phyloP scores from a whole-genome alignment of 1,284 basidiomycete species.

The Schizopora paradoxa region DNA sequence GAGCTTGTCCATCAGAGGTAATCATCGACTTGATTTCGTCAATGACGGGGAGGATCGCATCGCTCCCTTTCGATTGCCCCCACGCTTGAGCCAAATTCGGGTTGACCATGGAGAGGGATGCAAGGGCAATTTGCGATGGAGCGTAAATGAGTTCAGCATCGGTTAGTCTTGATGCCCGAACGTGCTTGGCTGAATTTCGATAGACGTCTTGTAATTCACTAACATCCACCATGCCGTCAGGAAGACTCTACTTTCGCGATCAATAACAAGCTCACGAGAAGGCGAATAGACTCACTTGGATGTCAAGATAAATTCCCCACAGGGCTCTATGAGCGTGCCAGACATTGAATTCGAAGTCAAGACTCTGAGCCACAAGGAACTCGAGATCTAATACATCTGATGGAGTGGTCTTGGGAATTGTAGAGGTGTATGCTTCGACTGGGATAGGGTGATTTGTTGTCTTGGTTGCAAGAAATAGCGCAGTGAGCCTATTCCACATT shows the following conservation, averaged over 20 bases:
- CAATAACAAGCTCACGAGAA: slow-evolving; percentile 16
- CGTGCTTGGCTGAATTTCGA: slow-evolving; percentile 53
- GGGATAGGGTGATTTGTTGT: slow-evolving; percentile 92
- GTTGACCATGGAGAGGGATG: slow-evolving; percentile 66
- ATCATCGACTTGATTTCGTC: slow-evolving; percentile 57
- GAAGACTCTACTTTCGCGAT: slow-evolving; percentile 39
- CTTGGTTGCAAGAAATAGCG: slow-evolving; percentile 93
- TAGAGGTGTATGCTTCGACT: slow-evolving; percentile 75
- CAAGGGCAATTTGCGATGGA: slow-evolving; percentile 92
- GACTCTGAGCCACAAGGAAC: slow-evolving; percentile 90
- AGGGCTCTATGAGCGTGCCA: slow-evolving; percentile 88
- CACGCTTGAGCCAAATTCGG: slow-evolving; percentile 60
- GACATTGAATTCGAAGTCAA: slow-evolving; percentile 89
- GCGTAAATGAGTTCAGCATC: slow-evolving; percentile 91
- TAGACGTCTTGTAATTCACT: slow-evolving; percentile 46
- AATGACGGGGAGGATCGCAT: slow-evolving; percentile 33
- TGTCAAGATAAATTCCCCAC: slow-evolving; percentile 87
- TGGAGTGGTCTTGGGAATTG: slow-evolving; percentile 74
- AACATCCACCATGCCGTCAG: slow-evolving; percentile 40
- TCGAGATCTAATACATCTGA: slow-evolving; percentile 89
- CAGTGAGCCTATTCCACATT: slow-evolving; percentile 70
- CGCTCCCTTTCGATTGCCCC: slow-evolving; percentile 48
- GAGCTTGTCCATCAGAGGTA: slow-evolving; percentile 47
- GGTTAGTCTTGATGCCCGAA: slow-evolving; percentile 76
- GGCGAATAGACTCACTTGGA: slow-evolving; percentile 58